These are phyloP conservation scores for Saccharomycopsis microspora DNA, from an alignment of 805 yeast genomes.

Conservation along the genomic window DNA sequence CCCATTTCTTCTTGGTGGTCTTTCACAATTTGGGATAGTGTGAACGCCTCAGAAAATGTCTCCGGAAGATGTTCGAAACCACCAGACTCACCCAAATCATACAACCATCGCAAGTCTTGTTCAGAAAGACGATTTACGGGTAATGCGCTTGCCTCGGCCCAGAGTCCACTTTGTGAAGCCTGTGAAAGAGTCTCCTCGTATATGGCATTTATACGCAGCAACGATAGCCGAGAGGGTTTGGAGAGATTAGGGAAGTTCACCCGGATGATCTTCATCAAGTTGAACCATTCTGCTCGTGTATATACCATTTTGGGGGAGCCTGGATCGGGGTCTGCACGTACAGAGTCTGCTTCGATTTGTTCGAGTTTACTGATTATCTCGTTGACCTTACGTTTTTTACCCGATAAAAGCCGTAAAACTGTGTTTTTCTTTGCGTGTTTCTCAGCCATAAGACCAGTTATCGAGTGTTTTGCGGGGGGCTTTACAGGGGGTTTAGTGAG, in stretches of 20 bases:
- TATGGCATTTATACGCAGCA: constrained; percentile 19
- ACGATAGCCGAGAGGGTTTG: constrained; percentile 18
- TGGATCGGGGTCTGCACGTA: neutral
- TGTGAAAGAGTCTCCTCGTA: constrained; percentile 12
- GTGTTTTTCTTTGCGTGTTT: constrained; percentile 12
- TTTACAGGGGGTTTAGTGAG: neutral
- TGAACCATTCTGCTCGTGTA: constrained; percentile 22
- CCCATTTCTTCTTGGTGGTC: neutral
- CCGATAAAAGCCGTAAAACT: constrained; percentile 21
- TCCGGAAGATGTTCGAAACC: no score
- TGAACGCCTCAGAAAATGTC: neutral
- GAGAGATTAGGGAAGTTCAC: constrained; percentile 21
- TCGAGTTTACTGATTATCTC: constrained; percentile 21
- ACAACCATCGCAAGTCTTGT: constrained; percentile 14
- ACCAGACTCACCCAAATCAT: neutral
- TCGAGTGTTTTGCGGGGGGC: neutral
- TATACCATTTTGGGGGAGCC: constrained; percentile 18
- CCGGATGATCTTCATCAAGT: constrained; percentile 19
- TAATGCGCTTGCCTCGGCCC: constrained; percentile 15
- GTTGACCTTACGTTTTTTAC: constrained; percentile 22
- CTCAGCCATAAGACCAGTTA: constrained; percentile 2
- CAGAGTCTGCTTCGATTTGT: neutral
- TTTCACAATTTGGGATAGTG: neutral
- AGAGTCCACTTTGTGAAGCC: constrained; percentile 2
- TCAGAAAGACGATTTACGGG: constrained; percentile 10